A percentile compares a stretch with the other conserved stretches of the same genome.
Conservation (phyloP, 331 rosid species). For the Telfairia occidentalis region DNA sequence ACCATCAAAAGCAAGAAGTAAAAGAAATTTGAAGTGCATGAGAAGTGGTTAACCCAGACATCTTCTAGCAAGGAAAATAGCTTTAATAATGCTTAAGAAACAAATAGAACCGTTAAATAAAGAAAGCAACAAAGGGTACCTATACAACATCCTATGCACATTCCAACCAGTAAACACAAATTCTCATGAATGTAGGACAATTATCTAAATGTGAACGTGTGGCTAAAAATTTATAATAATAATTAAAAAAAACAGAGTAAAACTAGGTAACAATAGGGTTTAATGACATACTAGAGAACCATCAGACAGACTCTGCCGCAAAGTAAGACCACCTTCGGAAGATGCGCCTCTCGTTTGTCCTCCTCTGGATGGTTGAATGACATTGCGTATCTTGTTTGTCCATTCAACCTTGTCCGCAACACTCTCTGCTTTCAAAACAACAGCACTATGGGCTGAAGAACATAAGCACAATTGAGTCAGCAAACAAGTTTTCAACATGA, state of each 20-base stretch:
- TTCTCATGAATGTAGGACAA: not conserved
- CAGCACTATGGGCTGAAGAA: slow-evolving; percentile 71
- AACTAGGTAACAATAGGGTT: not conserved
- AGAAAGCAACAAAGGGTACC: not conserved
- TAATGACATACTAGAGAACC: slow-evolving; percentile 71
- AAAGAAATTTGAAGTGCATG: not conserved
- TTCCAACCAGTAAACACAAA: not conserved
- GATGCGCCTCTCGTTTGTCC: slow-evolving; percentile 40
- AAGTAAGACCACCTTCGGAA: slow-evolving; percentile 44
- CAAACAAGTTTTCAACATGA: not conserved
- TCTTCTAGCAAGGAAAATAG: not conserved
- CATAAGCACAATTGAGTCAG: not conserved
- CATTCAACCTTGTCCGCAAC: slow-evolving; percentile 73
- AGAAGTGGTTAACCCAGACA: not conserved
- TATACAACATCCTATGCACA: not conserved
- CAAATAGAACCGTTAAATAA: not conserved
- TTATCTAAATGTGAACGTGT: not conserved
- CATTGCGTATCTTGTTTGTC: slow-evolving; percentile 63
- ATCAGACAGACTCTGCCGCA: slow-evolving; percentile 90
- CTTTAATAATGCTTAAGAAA: not conserved
- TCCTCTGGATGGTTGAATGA: slow-evolving; percentile 63
- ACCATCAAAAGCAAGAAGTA: not conserved
- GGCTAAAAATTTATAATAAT: too few relatives aligned
- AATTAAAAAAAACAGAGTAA: not conserved
- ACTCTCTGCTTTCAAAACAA: slow-evolving; percentile 89